Evolutionary conservation across 2,329 filamentous ascomycete genomes (phyloP).

Genomic region (Pseudogymnoascus sp.): DNA sequence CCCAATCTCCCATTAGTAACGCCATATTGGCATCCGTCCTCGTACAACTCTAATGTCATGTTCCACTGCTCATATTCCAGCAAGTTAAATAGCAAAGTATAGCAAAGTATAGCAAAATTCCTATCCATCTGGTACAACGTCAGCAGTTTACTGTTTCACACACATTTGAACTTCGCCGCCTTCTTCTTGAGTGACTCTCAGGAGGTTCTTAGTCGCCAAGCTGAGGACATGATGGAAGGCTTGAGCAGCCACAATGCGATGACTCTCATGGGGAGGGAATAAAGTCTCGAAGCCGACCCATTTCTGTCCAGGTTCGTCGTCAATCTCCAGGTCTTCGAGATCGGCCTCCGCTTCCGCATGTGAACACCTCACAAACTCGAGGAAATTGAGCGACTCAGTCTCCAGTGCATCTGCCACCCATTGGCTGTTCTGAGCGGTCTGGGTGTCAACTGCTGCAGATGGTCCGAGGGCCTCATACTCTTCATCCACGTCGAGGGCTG

Average conservation of each 20-base stretch:
- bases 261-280: constrained; percentile 46
- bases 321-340: constrained; percentile 25
- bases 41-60: neutral
- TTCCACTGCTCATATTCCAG: neutral
- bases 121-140: neutral
- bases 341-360: constrained; percentile 31
- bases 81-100: constrained; percentile 2
- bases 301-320: constrained; percentile 17
- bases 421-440: constrained; percentile 39
- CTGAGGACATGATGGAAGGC: constrained; percentile 68
- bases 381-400: constrained; percentile 54
- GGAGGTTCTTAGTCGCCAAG: constrained; percentile 57
- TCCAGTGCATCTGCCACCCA: constrained; percentile 47
- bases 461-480: constrained; percentile 39
- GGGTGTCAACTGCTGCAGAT: constrained; percentile 37
- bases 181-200: constrained; percentile 52
- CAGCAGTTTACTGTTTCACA: constrained; percentile 12
- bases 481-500: constrained; percentile 21
- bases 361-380: constrained; percentile 47
- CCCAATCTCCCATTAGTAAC: neutral
- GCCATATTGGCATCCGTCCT: neutral
- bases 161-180: constrained; percentile 24
- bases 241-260: constrained; percentile 59
- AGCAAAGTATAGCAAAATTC: constrained; percentile 6
- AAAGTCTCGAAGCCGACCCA: constrained; percentile 63